Evolutionary conservation across 768 basidiomycete species (phyloP).

Genomic region (Wakefieldia striispora): DNA sequence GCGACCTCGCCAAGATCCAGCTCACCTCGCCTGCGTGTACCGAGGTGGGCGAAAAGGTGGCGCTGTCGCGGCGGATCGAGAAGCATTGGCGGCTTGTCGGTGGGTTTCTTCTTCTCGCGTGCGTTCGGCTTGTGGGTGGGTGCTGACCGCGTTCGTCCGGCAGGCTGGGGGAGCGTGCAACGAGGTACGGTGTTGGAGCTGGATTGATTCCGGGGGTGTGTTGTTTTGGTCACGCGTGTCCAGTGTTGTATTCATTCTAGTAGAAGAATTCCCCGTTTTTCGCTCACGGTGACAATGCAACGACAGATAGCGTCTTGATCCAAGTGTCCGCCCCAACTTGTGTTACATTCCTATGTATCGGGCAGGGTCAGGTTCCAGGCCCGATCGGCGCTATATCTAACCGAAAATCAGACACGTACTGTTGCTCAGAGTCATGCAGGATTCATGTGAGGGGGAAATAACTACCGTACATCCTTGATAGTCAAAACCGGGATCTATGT

Average conservation of each 20-base stretch:
- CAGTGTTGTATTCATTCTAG: neutral
- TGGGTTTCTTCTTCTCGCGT: conserved; percentile 38
- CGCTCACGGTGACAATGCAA: too few relatives aligned
- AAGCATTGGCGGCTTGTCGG: conserved; percentile 98
- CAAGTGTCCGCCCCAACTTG: too few relatives aligned
- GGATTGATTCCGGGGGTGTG: conserved; percentile 40
- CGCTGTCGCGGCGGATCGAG: conserved; percentile 89
- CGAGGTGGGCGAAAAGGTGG: conserved; percentile 97
- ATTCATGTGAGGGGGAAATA: too few relatives aligned
- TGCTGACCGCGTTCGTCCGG: conserved; percentile 3
- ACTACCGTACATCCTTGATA: too few relatives aligned
- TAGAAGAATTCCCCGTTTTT: neutral
- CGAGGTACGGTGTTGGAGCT: conserved; percentile 81
- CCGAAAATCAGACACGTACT: too few relatives aligned
- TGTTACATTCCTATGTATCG: too few relatives aligned
- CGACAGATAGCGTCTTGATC: too few relatives aligned
- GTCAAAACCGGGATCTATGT: too few relatives aligned
- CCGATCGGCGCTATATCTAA: too few relatives aligned
- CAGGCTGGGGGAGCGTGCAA: conserved; percentile 78
- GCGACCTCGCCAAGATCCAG: conserved; percentile 91
- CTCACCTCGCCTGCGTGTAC: conserved; percentile 94
- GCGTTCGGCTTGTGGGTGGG: neutral
- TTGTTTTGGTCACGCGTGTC: neutral
- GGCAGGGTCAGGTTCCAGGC: too few relatives aligned
- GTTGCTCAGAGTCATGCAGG: too few relatives aligned